Conservation (phyloP, 192 early-diverging fungal genomes). For the Pecoramyces ruminantium region DNA sequence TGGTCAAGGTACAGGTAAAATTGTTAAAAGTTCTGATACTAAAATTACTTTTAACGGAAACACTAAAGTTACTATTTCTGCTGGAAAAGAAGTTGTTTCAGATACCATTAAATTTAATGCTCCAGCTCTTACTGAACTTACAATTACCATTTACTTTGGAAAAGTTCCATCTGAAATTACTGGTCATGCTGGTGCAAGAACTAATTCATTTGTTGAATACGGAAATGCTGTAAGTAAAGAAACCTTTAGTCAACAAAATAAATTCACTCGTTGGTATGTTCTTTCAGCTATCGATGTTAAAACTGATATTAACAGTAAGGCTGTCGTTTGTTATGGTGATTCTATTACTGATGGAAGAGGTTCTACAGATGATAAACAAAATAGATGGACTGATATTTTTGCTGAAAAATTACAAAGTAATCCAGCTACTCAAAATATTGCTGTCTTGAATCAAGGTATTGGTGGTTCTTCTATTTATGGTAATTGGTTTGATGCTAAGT, state of each 20-base stretch:
- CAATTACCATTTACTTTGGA: not conserved
- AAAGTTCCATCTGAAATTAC: not conserved
- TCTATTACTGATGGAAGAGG: too few species aligned
- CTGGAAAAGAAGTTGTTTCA: not conserved
- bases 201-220: not conserved
- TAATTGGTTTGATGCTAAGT: too few species aligned
- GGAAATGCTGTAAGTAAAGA: not conserved
- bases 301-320: too few species aligned
- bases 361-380: too few species aligned
- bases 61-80: not conserved
- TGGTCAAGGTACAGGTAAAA: not conserved
- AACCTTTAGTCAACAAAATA: not conserved
- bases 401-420: too few species aligned
- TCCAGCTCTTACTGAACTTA: not conserved
- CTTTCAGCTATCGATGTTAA: too few species aligned
- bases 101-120: not conserved
- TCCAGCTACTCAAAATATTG: too few species aligned
- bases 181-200: not conserved
- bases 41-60: not conserved
- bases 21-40: not conserved
- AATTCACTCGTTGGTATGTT: not conserved
- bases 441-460: too few species aligned
- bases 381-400: too few species aligned
- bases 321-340: too few species aligned
- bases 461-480: too few species aligned